Evolutionary conservation across 495 filamentous ascomycete species (phyloP).

Genomic region (Penicillium diatomitis): DNA sequence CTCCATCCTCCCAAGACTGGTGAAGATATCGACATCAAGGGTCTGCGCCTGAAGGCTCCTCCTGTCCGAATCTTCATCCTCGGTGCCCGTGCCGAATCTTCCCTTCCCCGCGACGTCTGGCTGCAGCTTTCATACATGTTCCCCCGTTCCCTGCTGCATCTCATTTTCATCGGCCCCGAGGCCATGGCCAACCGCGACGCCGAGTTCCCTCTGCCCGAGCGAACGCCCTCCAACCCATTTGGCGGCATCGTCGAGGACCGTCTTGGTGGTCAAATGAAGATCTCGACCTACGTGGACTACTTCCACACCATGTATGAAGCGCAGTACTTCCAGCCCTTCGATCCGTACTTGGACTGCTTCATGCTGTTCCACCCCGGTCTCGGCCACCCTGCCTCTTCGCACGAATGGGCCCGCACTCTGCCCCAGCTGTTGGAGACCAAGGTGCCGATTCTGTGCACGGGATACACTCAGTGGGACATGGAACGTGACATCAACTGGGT

Average conservation of each 20-base stretch:
- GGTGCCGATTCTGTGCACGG: conserved; percentile 83
- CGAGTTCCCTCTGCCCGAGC: conserved; percentile 82
- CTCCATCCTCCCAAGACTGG: conserved; percentile 80
- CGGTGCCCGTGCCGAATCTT: conserved; percentile 92
- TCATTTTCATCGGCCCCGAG: conserved; percentile 94
- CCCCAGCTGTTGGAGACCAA: conserved; percentile 90
- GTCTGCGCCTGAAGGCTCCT: conserved; percentile 72
- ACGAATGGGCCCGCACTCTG: conserved; percentile 88
- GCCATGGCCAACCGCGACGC: conserved; percentile 82
- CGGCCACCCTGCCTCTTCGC: conserved; percentile 82
- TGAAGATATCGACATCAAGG: conserved; percentile 62
- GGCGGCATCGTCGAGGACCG: conserved; percentile 87
- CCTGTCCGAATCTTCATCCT: conserved; percentile 89
- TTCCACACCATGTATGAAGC: conserved; percentile 94
- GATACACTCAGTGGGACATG: conserved; percentile 94
- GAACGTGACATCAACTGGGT: conserved; percentile 85
- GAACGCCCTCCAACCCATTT: conserved; percentile 78
- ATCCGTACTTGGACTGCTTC: conserved; percentile 96
- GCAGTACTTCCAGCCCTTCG: conserved; percentile 80
- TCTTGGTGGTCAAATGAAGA: conserved; percentile 77
- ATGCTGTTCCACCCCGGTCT: conserved; percentile 94
- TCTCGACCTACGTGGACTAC: conserved; percentile 94
- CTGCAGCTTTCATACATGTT: conserved; percentile 85
- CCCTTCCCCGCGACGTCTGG: conserved; percentile 89
- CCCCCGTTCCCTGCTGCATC: conserved; percentile 60